Evolutionary conservation across 2,329 filamentous ascomycete genomes (phyloP).

Genomic region (Teratosphaeriaceae sp.): DNA sequence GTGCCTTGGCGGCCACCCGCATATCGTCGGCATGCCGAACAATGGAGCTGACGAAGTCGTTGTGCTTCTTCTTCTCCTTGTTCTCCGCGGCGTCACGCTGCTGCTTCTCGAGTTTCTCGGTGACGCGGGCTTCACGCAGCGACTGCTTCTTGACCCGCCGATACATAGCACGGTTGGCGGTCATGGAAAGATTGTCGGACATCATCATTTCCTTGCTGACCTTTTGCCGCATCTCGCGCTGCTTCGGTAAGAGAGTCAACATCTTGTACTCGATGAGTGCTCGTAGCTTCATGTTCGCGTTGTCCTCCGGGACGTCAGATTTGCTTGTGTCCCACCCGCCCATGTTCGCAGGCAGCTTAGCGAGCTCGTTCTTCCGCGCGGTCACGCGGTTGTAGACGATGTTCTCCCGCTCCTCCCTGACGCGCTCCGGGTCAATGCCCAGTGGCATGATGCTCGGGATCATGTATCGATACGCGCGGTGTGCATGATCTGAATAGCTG

Average conservation of each 20-base stretch:
- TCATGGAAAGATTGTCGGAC: constrained; percentile 95
- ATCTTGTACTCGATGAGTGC: constrained; percentile 95
- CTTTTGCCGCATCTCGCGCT: constrained; percentile 76
- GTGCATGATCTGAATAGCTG: constrained; percentile 71
- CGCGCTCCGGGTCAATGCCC: constrained; percentile 78
- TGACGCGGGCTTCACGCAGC: constrained; percentile 89
- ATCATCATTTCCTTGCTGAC: constrained; percentile 90
- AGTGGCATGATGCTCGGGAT: constrained; percentile 85
- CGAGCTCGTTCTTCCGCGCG: constrained; percentile 76
- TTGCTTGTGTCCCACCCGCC: constrained; percentile 75
- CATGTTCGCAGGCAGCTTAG: constrained; percentile 75
- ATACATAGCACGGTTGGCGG: constrained; percentile 84
- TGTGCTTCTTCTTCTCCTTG: constrained; percentile 96
- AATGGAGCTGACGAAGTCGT: constrained; percentile 83
- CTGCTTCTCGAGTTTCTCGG: constrained; percentile 98
- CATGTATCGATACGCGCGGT: constrained; percentile 68
- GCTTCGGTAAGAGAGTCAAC: constrained; percentile 78
- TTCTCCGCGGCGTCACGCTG: constrained; percentile 93
- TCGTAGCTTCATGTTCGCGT: constrained; percentile 79
- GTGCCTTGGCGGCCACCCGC: constrained; percentile 56
- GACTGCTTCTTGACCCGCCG: constrained; percentile 97
- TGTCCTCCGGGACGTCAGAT: constrained; percentile 61
- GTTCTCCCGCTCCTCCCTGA: constrained; percentile 80
- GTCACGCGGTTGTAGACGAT: constrained; percentile 86
- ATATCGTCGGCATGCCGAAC: constrained; percentile 76